These are phyloP conservation scores for Plasmodium blacklocki DNA, from an alignment of 169 alveolate genomes.

Conservation along the genomic window DNA sequence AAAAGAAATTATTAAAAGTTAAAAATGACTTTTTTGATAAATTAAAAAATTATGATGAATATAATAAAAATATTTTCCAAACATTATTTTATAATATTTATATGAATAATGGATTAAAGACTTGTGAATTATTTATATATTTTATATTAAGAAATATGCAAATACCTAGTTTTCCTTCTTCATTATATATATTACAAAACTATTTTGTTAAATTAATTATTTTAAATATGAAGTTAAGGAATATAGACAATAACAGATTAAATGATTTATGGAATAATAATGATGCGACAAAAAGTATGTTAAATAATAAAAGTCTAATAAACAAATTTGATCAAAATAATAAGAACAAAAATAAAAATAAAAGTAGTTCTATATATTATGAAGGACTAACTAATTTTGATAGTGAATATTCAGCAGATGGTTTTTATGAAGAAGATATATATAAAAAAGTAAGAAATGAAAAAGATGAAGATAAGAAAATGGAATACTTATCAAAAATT, in stretches of 20 bases:
- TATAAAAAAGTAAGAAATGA: slow-evolving; percentile 45
- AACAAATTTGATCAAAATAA: too few relatives aligned
- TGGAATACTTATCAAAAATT: slow-evolving; percentile 28
- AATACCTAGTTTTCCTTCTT: too few relatives aligned
- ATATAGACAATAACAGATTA: background rate
- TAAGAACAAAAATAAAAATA: background rate
- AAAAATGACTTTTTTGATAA: slow-evolving; percentile 29
- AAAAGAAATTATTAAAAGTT: slow-evolving; percentile 50
- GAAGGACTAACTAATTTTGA: background rate
- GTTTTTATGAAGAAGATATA: slow-evolving; percentile 26
- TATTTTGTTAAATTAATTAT: too few relatives aligned
- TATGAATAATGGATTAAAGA: slow-evolving; percentile 13
- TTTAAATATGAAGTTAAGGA: background rate
- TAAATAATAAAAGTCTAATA: background rate
- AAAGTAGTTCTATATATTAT: background rate
- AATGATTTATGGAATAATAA: background rate
- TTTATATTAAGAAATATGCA: slow-evolving; percentile 41
- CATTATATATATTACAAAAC: too few relatives aligned
- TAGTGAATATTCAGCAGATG: slow-evolving; percentile 34
- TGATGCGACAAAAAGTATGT: background rate
- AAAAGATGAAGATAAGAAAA: slow-evolving; percentile 11
- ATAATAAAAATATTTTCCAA: slow-evolving; percentile 4
- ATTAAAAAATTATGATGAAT: slow-evolving; percentile 5
- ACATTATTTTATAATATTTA: slow-evolving; percentile 42
- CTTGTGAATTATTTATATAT: slow-evolving; percentile 60